A percentile compares a stretch with the other conserved stretches of the same genome.
These are phyloP conservation scores for Lathyrus oleraceus DNA, from an alignment of 306 rosid genomes.

Conservation along the genomic window DNA sequence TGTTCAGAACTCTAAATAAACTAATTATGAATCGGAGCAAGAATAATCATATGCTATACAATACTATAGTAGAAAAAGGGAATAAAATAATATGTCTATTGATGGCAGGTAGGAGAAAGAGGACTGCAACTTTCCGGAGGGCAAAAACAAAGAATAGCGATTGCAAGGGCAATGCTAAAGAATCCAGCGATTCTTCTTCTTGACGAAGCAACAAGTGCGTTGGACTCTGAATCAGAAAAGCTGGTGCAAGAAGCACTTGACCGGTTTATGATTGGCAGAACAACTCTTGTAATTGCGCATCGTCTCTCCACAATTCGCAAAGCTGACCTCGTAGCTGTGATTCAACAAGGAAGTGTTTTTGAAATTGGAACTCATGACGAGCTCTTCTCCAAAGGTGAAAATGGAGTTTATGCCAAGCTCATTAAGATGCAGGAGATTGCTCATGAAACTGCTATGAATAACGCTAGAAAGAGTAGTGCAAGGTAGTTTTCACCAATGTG, in stretches of 20 bases:
- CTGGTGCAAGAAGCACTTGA: constrained; percentile 98
- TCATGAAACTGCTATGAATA: constrained; percentile 84
- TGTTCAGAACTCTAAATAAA: constrained; percentile 2
- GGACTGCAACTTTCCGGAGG: constrained; percentile 98
- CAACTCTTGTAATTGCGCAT: constrained; percentile 96
- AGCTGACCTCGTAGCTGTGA: constrained; percentile 96
- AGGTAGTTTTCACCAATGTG: constrained; percentile 50
- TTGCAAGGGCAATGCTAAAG: constrained; percentile 98
- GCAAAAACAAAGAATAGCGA: constrained; percentile 97
- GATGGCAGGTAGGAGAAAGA: constrained; percentile 96
- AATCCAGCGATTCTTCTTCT: constrained; percentile 93
- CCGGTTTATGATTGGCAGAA: constrained; percentile 96
- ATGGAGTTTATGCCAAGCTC: constrained; percentile 92
- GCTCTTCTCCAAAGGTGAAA: constrained; percentile 81
- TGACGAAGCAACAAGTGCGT: constrained; percentile 98
- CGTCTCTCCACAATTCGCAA: constrained; percentile 97
- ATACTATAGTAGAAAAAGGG: constrained; percentile 3
- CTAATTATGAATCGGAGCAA: background rate
- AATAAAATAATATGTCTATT: constrained; percentile 4
- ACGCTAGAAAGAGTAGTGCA: constrained; percentile 98
- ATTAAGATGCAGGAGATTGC: constrained; percentile 91
- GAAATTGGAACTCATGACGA: constrained; percentile 98
- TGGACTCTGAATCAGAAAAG: constrained; percentile 97
- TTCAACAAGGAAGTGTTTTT: constrained; percentile 89
- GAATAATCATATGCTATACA: background rate